Conservation (phyloP, 2,329 filamentous ascomycete species). For the Diaporthe capsici region DNA sequence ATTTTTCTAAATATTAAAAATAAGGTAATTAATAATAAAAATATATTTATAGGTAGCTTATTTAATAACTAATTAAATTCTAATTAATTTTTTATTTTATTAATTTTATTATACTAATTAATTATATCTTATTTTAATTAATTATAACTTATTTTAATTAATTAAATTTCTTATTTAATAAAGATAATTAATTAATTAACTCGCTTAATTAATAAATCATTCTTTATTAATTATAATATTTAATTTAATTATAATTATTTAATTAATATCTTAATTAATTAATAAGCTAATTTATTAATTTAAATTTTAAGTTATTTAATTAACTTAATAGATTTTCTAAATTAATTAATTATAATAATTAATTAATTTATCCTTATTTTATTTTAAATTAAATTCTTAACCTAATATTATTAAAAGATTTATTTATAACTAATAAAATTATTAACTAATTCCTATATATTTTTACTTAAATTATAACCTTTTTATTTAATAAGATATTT, state of each 20-base stretch:
- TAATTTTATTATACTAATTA: too few relatives aligned
- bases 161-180: too few relatives aligned
- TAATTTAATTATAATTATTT: background rate
- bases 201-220: too few relatives aligned
- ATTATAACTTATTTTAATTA: too few relatives aligned
- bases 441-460: background rate
- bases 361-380: background rate
- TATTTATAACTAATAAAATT: background rate
- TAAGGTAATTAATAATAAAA: background rate
- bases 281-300: background rate
- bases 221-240: too few relatives aligned
- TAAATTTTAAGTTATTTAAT: background rate
- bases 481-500: slow-evolving; percentile 19
- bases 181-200: too few relatives aligned
- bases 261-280: background rate
- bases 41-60: too few relatives aligned
- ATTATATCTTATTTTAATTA: too few relatives aligned
- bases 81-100: too few relatives aligned
- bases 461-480: background rate
- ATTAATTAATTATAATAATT: background rate
- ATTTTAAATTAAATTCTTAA: background rate
- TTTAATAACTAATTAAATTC: too few relatives aligned
- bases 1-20: background rate
- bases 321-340: background rate
- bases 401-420: background rate